phyloP scores from a whole-genome alignment of 768 basidiomycete genomes.

The Boletus tylopilopsis region DNA sequence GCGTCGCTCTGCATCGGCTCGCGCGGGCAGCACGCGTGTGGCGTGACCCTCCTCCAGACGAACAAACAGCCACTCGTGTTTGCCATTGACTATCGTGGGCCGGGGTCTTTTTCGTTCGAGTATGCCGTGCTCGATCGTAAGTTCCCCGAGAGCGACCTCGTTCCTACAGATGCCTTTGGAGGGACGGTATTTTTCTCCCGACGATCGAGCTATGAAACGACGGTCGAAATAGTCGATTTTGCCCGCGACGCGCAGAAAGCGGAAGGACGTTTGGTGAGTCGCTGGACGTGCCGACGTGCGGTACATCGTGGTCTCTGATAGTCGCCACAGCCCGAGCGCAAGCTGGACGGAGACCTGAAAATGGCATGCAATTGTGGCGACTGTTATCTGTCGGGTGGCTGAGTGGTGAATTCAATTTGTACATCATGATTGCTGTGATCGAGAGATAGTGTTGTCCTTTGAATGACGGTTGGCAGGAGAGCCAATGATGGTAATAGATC shows the following conservation, averaged over 20 bases:
- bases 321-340: neutral
- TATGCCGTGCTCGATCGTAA: neutral
- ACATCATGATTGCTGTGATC: neutral
- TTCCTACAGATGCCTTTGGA: slow-evolving; percentile 2
- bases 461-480: too few species aligned
- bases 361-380: neutral
- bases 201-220: neutral
- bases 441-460: too few species aligned
- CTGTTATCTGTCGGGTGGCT: neutral
- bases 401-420: neutral
- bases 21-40: neutral
- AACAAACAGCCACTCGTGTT: neutral
- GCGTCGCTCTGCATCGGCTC: slow-evolving; percentile 1
- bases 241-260: neutral
- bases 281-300: too few species aligned
- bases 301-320: neutral
- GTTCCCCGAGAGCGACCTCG: neutral
- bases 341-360: neutral
- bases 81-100: neutral
- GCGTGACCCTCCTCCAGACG: neutral
- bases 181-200: neutral
- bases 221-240: slow-evolving; percentile 6
- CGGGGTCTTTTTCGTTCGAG: neutral
- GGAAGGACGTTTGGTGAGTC: neutral
- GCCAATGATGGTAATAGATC: too few species aligned